Conservation (phyloP, 1,284 basidiomycete species). For the Fomitopsis palustris region DNA sequence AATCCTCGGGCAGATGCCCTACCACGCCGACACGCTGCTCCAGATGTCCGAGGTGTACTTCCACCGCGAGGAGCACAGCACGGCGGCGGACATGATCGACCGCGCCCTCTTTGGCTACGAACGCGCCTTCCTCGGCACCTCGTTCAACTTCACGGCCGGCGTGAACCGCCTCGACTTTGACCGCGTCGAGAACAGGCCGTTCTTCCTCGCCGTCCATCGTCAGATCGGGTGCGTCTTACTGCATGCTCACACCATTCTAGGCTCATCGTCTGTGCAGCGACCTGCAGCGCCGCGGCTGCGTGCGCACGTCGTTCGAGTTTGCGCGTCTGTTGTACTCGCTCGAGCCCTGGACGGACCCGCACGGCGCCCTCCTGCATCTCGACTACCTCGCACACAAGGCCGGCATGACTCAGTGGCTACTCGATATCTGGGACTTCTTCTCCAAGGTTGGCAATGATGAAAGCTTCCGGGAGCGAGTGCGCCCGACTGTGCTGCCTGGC, state of each 20-base stretch:
- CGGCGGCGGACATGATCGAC: slow-evolving; percentile 82
- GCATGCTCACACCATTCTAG: background rate
- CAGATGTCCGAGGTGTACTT: slow-evolving; percentile 84
- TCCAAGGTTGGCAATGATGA: slow-evolving; percentile 26
- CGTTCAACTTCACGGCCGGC: slow-evolving; percentile 81
- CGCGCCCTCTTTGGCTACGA: slow-evolving; percentile 89
- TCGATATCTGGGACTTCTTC: slow-evolving; percentile 60
- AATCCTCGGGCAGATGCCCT: slow-evolving; percentile 58
- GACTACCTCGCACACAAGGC: slow-evolving; percentile 83
- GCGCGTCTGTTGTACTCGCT: slow-evolving; percentile 77
- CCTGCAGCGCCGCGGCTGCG: slow-evolving; percentile 82
- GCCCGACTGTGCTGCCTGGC: slow-evolving; percentile 71
- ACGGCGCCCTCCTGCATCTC: slow-evolving; percentile 79
- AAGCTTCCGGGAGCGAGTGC: slow-evolving; percentile 35
- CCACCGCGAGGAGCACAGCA: slow-evolving; percentile 83
- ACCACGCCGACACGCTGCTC: slow-evolving; percentile 89
- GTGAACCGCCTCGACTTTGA: slow-evolving; percentile 84
- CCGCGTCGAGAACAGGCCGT: slow-evolving; percentile 79
- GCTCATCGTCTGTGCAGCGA: slow-evolving; percentile 46
- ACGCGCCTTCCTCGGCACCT: slow-evolving; percentile 70
- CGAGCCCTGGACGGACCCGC: slow-evolving; percentile 83
- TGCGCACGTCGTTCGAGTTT: slow-evolving; percentile 87
- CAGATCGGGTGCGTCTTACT: slow-evolving; percentile 55
- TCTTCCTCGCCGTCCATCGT: slow-evolving; percentile 79
- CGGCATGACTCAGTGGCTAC: slow-evolving; percentile 76